Percentiles rank a stretch among this genome's conserved stretches.
Conservation (phyloP, 2,329 filamentous ascomycete genomes). For the Leptodontidium sp. region DNA sequence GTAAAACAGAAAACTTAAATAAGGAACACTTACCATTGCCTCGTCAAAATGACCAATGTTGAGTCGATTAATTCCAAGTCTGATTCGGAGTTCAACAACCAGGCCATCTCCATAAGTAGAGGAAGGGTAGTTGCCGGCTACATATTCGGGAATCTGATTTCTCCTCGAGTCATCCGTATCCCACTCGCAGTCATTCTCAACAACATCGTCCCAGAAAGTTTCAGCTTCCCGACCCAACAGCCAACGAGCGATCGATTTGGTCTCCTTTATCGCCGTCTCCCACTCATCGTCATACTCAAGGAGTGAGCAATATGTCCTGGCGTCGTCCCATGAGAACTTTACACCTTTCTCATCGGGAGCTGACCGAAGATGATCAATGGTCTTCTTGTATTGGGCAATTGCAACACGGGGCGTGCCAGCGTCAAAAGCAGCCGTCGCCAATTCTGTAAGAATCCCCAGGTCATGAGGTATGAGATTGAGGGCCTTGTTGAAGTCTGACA, state of each 20-base stretch:
- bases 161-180: conserved; percentile 78
- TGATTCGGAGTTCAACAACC: conserved; percentile 83
- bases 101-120: conserved; percentile 75
- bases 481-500: conserved; percentile 12
- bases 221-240: conserved; percentile 79
- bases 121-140: conserved; percentile 58
- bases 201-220: conserved; percentile 76
- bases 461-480: conserved; percentile 47
- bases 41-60: conserved; percentile 73
- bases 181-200: conserved; percentile 87
- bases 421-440: conserved; percentile 49
- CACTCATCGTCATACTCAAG: conserved; percentile 71
- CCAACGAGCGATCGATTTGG: conserved; percentile 82
- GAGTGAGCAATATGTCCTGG: conserved; percentile 86
- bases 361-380: conserved; percentile 43
- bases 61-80: conserved; percentile 84
- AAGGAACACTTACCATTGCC: conserved; percentile 67
- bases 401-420: conserved; percentile 45
- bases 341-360: conserved; percentile 24
- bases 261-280: conserved; percentile 69
- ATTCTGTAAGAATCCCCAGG: conserved; percentile 49
- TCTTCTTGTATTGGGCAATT: conserved; percentile 46
- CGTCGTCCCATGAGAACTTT: conserved; percentile 72
- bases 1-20: not conserved
- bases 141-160: conserved; percentile 66